A percentile compares a stretch with the other conserved stretches of the same genome.
Conservation (phyloP, 2,329 filamentous ascomycete species). For the Amesomyces nigricolor region DNA sequence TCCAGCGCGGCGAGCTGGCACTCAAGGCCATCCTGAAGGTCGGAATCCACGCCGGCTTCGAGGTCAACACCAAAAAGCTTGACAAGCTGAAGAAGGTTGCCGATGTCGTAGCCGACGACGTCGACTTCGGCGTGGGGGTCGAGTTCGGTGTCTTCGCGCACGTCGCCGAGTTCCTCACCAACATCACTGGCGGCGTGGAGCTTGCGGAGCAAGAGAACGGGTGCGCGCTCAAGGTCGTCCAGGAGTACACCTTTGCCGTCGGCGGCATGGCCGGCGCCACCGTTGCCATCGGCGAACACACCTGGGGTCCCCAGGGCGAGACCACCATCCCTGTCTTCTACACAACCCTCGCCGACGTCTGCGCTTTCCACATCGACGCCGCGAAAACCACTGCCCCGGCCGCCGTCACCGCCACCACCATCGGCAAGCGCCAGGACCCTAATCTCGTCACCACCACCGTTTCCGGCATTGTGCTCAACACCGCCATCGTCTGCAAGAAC, state of each 20-base stretch:
- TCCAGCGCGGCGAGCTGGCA: conserved; percentile 38
- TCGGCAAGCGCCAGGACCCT: conserved; percentile 17
- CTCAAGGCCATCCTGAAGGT: conserved; percentile 45
- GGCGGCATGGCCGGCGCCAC: conserved; percentile 51
- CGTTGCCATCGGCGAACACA: conserved; percentile 37
- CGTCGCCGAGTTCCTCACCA: conserved; percentile 49
- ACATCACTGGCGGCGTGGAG: conserved; percentile 36
- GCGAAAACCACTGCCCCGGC: conserved; percentile 18
- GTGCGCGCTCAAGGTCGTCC: conserved; percentile 42
- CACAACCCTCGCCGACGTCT: conserved; percentile 43
- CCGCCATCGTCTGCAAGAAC: conserved; percentile 38
- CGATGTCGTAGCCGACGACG: background rate
- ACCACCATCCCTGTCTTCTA: conserved; percentile 48
- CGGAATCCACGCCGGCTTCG: conserved; percentile 41
- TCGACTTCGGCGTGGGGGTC: conserved; percentile 39
- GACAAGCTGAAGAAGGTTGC: no score
- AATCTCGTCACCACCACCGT: conserved; percentile 37
- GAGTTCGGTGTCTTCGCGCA: conserved; percentile 46
- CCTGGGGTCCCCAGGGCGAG: conserved; percentile 45
- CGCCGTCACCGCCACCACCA: conserved; percentile 11
- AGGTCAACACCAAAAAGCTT: conserved; percentile 24
- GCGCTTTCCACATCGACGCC: conserved; percentile 31
- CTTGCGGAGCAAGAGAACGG: conserved; percentile 30
- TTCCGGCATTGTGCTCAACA: conserved; percentile 37
- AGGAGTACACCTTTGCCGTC: conserved; percentile 47